Percentiles rank a stretch among this genome's conserved stretches.
phyloP scores from a whole-genome alignment of 2,329 filamentous ascomycete species.

The Biscogniauxia sp. region DNA sequence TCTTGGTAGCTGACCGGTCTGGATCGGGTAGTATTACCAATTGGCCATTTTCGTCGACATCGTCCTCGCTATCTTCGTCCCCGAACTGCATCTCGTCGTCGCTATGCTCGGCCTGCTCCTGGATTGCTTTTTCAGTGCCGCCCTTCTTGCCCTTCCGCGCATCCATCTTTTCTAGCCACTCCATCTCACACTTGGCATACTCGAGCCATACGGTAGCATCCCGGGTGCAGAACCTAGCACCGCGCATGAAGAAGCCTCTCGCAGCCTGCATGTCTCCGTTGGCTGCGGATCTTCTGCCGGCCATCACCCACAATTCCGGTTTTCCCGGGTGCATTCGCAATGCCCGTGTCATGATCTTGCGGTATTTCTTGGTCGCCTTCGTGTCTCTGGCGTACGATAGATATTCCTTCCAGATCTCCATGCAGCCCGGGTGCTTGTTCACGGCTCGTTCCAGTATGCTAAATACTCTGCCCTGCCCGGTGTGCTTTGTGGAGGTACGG shows the following conservation, averaged over 20 bases:
- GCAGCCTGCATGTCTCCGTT: slow-evolving; percentile 87
- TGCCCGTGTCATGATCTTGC: slow-evolving; percentile 62
- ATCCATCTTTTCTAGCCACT: slow-evolving; percentile 81
- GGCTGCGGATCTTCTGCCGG: slow-evolving; percentile 72
- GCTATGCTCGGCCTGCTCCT: slow-evolving; percentile 53
- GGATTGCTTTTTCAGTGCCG: slow-evolving; percentile 44
- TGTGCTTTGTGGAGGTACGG: slow-evolving; percentile 63
- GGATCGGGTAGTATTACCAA: slow-evolving; percentile 44
- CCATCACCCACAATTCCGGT: slow-evolving; percentile 81
- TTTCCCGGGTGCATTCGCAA: slow-evolving; percentile 84
- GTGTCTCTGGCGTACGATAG: slow-evolving; percentile 74
- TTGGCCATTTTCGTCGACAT: slow-evolving; percentile 38
- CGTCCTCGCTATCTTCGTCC: slow-evolving; percentile 45
- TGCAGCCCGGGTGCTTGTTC: slow-evolving; percentile 76
- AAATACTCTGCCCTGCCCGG: slow-evolving; percentile 80
- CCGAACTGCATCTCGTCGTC: slow-evolving; percentile 45
- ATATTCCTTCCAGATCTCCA: slow-evolving; percentile 86
- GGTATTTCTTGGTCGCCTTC: slow-evolving; percentile 65
- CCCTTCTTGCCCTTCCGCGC: slow-evolving; percentile 57
- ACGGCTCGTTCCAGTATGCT: slow-evolving; percentile 86
- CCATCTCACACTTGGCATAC: slow-evolving; percentile 88
- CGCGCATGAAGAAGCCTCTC: slow-evolving; percentile 81
- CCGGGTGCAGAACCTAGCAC: slow-evolving; percentile 81
- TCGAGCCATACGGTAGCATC: slow-evolving; percentile 79
- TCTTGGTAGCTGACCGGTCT: slow-evolving; percentile 39